phyloP scores from a whole-genome alignment of 805 yeast genomes.

The Yamadazyma ubonensis region DNA sequence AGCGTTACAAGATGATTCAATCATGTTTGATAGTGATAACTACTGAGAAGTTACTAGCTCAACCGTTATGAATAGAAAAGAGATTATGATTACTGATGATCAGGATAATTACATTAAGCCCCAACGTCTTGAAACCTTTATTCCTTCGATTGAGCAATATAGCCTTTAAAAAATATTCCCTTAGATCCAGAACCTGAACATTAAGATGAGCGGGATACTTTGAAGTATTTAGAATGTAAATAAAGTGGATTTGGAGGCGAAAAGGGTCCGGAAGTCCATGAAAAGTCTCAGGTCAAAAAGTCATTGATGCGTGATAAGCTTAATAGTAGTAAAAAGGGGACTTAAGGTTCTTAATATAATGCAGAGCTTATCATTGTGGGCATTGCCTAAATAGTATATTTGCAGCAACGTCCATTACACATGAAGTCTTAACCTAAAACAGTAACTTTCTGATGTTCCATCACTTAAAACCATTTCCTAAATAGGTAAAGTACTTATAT shows the following conservation, averaged over 20 bases:
- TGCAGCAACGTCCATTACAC: not conserved
- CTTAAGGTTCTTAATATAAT: too few relatives aligned
- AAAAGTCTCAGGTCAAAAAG: too few relatives aligned
- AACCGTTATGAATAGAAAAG: slow-evolving; percentile 20
- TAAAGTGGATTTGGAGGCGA: slow-evolving; percentile 1
- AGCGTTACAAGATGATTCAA: slow-evolving; percentile 26
- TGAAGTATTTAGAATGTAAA: not conserved
- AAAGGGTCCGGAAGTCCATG: not conserved
- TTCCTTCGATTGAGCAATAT: slow-evolving; percentile 18
- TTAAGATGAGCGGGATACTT: not conserved
- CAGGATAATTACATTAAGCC: slow-evolving; percentile 23
- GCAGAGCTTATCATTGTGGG: too few relatives aligned
- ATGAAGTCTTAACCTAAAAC: not conserved
- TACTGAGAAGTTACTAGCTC: slow-evolving; percentile 23
- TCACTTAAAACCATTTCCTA: slow-evolving; percentile 1
- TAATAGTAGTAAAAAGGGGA: slow-evolving; percentile 2
- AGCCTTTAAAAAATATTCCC: slow-evolving; percentile 15
- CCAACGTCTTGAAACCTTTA: slow-evolving; percentile 11
- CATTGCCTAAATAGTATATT: slow-evolving; percentile 1
- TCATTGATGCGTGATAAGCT: slow-evolving; percentile 10
- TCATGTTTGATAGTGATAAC: slow-evolving; percentile 15
- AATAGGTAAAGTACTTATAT: not conserved
- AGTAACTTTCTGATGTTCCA: slow-evolving; percentile 3
- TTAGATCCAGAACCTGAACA: not conserved
- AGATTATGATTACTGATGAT: slow-evolving; percentile 23